phyloP scores from a whole-genome alignment of 148 eudicot species.

The Mesembryanthemum crystallinum region DNA sequence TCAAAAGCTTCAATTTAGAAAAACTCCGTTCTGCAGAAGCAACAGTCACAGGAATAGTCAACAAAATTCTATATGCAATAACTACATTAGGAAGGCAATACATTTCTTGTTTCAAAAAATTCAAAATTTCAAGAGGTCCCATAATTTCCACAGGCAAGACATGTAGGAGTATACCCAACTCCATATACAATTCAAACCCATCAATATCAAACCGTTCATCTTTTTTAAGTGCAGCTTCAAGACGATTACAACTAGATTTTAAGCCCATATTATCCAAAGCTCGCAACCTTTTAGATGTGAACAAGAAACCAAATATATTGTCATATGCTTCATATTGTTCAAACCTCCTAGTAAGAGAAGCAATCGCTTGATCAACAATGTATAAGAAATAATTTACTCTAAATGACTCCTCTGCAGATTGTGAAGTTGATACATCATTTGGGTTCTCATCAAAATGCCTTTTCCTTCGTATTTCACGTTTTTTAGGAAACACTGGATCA shows the following conservation, averaged over 20 bases:
- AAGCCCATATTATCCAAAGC: conserved; percentile 19
- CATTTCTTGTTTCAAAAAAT: conserved; percentile 8
- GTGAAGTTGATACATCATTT: not conserved
- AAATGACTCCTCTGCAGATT: conserved; percentile 28
- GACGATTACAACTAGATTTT: conserved; percentile 19
- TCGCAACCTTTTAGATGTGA: conserved; percentile 5
- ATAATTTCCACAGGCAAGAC: conserved; percentile 12
- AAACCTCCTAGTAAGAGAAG: conserved; percentile 25
- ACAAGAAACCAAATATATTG: conserved; percentile 25
- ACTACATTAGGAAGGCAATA: conserved; percentile 28
- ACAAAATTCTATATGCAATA: conserved; percentile 30
- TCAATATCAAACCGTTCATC: conserved; percentile 23
- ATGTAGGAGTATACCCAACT: conserved; percentile 3
- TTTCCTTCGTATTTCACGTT: conserved; percentile 9
- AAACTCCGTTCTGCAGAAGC: conserved; percentile 27
- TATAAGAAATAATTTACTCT: conserved; percentile 20
- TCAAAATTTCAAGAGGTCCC: conserved; percentile 24
- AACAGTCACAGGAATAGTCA: conserved; percentile 28
- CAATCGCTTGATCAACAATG: conserved; percentile 28
- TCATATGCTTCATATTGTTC: conserved; percentile 26
- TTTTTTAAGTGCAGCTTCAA: conserved; percentile 22
- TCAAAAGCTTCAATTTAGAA: conserved; percentile 26
- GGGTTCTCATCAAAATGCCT: conserved; percentile 19
- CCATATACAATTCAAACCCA: conserved; percentile 24
- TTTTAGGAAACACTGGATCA: conserved; percentile 21